Evolutionary conservation across 768 basidiomycete species (phyloP).

Genomic region (Mycena amicta): DNA sequence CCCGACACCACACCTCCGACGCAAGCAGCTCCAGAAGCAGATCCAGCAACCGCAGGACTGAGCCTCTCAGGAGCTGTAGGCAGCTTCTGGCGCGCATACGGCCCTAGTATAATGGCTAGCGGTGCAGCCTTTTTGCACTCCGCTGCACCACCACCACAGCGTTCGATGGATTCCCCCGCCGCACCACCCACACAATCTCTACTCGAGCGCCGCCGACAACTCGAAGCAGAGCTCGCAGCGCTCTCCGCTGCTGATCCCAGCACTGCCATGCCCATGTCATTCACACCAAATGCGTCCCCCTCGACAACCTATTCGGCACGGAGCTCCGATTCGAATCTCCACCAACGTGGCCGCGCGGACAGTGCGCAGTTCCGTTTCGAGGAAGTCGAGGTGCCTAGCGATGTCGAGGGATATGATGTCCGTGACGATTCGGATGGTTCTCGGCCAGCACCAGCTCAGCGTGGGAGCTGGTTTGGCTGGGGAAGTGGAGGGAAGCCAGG

Average conservation of each 20-base stretch:
- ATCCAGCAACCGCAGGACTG: constrained; percentile 23
- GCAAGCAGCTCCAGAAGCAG: constrained; percentile 4
- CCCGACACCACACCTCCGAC: constrained; percentile 28
- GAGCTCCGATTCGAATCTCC: constrained; percentile 34
- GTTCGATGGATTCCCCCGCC: constrained; percentile 33
- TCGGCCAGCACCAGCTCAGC: constrained; percentile 15
- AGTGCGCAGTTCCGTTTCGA: constrained; percentile 53
- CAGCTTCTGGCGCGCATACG: constrained; percentile 74
- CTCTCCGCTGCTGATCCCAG: constrained; percentile 30
- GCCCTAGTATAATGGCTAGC: constrained; percentile 68
- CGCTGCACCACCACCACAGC: constrained; percentile 42
- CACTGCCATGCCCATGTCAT: constrained; percentile 24
- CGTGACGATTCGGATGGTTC: constrained; percentile 19
- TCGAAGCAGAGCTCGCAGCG: constrained; percentile 63
- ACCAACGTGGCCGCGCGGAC: constrained; percentile 45
- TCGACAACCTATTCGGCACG: constrained; percentile 1
- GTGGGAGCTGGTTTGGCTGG: constrained; percentile 55
- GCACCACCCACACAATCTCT: constrained; percentile 36
- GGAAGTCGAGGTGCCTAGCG: constrained; percentile 72
- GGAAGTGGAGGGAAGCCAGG: constrained; percentile 39
- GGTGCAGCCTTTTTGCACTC: constrained; percentile 66
- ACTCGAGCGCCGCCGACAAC: constrained; percentile 49
- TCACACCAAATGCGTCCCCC: constrained; percentile 41
- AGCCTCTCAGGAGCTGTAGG: constrained; percentile 41
- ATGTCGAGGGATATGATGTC: constrained; percentile 65